These are phyloP conservation scores for Penicillium sp. DNA, from an alignment of 2,329 filamentous ascomycete species.

Conservation along the genomic window DNA sequence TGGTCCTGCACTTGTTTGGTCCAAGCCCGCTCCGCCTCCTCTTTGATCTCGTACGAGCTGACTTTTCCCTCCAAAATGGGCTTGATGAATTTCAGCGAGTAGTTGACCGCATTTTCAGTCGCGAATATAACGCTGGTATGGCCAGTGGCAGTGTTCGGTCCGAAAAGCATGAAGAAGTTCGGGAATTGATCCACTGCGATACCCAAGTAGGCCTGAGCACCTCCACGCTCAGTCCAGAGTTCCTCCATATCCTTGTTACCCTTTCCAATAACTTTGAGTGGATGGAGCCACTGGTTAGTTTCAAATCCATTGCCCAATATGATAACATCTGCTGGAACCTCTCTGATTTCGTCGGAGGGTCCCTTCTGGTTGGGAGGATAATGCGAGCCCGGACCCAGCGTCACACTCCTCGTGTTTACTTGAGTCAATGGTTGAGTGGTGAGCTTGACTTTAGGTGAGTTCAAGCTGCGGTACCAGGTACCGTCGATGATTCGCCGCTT, in stretches of 20 bases:
- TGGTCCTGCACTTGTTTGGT: slow-evolving; percentile 48
- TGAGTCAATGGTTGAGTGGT: slow-evolving; percentile 52
- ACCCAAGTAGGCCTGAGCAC: slow-evolving; percentile 60
- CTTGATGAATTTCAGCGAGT: slow-evolving; percentile 58
- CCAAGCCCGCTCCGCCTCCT: slow-evolving; percentile 48
- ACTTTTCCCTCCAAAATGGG: slow-evolving; percentile 51
- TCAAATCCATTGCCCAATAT: slow-evolving; percentile 62
- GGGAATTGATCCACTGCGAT: slow-evolving; percentile 60
- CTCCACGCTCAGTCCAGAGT: slow-evolving; percentile 59
- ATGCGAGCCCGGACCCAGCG: slow-evolving; percentile 50
- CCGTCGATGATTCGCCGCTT: slow-evolving; percentile 63
- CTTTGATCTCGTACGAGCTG: slow-evolving; percentile 48
- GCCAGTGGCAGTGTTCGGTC: slow-evolving; percentile 62
- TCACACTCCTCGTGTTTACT: slow-evolving; percentile 50
- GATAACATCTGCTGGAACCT: slow-evolving; percentile 59
- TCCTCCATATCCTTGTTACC: slow-evolving; percentile 51
- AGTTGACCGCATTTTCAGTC: slow-evolving; percentile 61
- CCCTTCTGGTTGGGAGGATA: slow-evolving; percentile 40
- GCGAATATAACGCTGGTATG: slow-evolving; percentile 61
- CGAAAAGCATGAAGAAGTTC: slow-evolving; percentile 64
- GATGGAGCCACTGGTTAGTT: slow-evolving; percentile 54
- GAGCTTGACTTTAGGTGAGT: slow-evolving; percentile 54
- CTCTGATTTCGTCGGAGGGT: slow-evolving; percentile 35
- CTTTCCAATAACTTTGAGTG: slow-evolving; percentile 54
- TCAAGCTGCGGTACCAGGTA: slow-evolving; percentile 54